Evolutionary conservation across 2,329 filamentous ascomycete species (phyloP).

Genomic region (Basipetospora chlamydospora): DNA sequence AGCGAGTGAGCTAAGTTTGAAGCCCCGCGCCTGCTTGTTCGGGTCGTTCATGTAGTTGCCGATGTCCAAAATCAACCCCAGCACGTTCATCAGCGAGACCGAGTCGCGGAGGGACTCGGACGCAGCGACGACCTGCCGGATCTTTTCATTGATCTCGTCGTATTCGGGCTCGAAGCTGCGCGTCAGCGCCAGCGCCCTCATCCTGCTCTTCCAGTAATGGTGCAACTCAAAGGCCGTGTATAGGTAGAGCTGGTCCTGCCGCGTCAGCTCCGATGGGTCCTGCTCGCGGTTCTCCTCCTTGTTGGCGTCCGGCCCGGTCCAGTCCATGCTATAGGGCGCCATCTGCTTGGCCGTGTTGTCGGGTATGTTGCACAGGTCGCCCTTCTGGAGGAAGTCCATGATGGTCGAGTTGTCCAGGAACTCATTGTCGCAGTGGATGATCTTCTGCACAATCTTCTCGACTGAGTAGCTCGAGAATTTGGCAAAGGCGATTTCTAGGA

Average conservation of each 20-base stretch:
- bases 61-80: slow-evolving; percentile 91
- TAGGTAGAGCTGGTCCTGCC: slow-evolving; percentile 91
- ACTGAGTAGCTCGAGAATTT: slow-evolving; percentile 79
- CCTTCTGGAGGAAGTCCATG: slow-evolving; percentile 91
- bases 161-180: slow-evolving; percentile 78
- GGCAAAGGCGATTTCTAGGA: slow-evolving; percentile 70
- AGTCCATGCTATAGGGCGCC: slow-evolving; percentile 92
- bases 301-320: slow-evolving; percentile 75
- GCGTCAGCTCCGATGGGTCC: slow-evolving; percentile 75
- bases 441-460: slow-evolving; percentile 79
- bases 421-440: slow-evolving; percentile 86
- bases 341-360: slow-evolving; percentile 84
- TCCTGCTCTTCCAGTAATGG: slow-evolving; percentile 97
- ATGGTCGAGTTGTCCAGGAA: slow-evolving; percentile 81
- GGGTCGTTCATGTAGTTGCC: slow-evolving; percentile 99
- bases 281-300: slow-evolving; percentile 60
- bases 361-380: slow-evolving; percentile 82
- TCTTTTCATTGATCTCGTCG: slow-evolving; percentile 74
- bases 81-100: slow-evolving; percentile 85
- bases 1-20: slow-evolving; percentile 91
- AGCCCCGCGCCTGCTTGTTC: slow-evolving; percentile 94
- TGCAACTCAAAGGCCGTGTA: slow-evolving; percentile 88
- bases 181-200: slow-evolving; percentile 77
- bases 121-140: slow-evolving; percentile 72
- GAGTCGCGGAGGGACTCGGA: slow-evolving; percentile 85